Conservation (phyloP, 805 yeast species). For the Lipomyces oligophaga region DNA sequence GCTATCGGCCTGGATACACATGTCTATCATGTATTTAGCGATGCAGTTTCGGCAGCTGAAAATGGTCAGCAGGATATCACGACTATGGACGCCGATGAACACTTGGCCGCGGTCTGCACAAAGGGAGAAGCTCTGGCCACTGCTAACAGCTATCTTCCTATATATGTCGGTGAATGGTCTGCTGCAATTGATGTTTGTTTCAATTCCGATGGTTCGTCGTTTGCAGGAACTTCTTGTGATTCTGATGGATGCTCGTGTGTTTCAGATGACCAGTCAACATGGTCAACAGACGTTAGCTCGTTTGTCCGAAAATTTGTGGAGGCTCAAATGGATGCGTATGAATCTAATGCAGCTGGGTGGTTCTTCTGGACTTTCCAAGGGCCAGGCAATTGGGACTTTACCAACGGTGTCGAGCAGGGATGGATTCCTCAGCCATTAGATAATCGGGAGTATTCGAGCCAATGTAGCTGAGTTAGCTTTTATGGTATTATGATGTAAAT, state of each 20-base stretch:
- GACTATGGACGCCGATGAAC: slow-evolving; percentile 22
- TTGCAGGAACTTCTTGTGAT: slow-evolving; percentile 82
- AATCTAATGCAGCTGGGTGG: slow-evolving; percentile 69
- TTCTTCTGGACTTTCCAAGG: slow-evolving; percentile 91
- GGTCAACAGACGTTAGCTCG: slow-evolving; percentile 56
- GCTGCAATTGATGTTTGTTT: slow-evolving; percentile 51
- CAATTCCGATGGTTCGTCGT: slow-evolving; percentile 52
- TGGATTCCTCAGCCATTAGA: slow-evolving; percentile 78
- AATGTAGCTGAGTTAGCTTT: slow-evolving; percentile 48
- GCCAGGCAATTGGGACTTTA: slow-evolving; percentile 80
- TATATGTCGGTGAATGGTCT: slow-evolving; percentile 75
- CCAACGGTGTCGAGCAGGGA: slow-evolving; percentile 51
- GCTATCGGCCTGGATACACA: slow-evolving; percentile 83
- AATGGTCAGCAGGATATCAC: too few relatives aligned
- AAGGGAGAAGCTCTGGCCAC: slow-evolving; percentile 5
- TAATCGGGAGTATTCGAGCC: slow-evolving; percentile 64
- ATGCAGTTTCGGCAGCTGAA: slow-evolving; percentile 41
- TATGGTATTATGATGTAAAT: slow-evolving; percentile 1
- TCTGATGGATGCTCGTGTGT: slow-evolving; percentile 56
- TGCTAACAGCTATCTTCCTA: slow-evolving; percentile 38
- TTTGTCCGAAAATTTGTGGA: slow-evolving; percentile 70
- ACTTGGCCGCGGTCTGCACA: slow-evolving; percentile 12
- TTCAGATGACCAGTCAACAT: slow-evolving; percentile 45
- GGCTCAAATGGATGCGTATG: slow-evolving; percentile 84
- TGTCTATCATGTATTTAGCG: slow-evolving; percentile 78